These are phyloP conservation scores for Tolypocladium guangdongense DNA, from an alignment of 2,329 filamentous ascomycete genomes.

Conservation along the genomic window DNA sequence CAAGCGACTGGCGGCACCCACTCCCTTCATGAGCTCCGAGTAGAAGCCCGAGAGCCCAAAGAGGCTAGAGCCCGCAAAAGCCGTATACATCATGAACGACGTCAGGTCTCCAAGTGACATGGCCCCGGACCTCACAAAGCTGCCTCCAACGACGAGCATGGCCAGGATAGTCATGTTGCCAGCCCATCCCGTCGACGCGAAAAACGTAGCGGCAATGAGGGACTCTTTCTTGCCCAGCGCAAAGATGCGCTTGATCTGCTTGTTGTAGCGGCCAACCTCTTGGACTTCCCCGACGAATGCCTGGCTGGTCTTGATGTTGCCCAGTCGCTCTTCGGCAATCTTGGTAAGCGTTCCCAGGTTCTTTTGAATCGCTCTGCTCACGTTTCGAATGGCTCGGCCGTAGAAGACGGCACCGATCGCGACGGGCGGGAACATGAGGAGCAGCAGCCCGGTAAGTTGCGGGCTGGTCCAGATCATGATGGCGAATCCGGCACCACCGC, in stretches of 20 bases:
- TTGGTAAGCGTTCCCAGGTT: constrained; percentile 89
- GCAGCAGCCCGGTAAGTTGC: constrained; percentile 76
- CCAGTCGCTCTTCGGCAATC: constrained; percentile 94
- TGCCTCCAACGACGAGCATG: constrained; percentile 80
- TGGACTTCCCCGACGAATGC: constrained; percentile 90
- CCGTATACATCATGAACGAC: constrained; percentile 97
- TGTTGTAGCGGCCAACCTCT: constrained; percentile 85
- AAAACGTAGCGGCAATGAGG: constrained; percentile 82
- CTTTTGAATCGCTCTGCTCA: constrained; percentile 88
- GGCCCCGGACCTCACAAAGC: constrained; percentile 74
- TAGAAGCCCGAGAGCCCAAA: constrained; percentile 95
- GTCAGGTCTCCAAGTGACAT: constrained; percentile 90
- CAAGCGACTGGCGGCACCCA: constrained; percentile 87
- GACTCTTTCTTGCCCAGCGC: constrained; percentile 78
- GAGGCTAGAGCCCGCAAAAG: constrained; percentile 72
- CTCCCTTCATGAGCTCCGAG: constrained; percentile 97
- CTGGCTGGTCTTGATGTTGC: constrained; percentile 93
- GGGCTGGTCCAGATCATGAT: constrained; percentile 96
- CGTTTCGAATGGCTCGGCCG: constrained; percentile 74
- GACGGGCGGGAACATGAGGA: constrained; percentile 81
- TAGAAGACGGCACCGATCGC: constrained; percentile 88
- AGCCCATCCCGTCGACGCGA: constrained; percentile 74
- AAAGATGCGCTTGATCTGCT: constrained; percentile 86
- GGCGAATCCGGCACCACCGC: constrained; percentile 76
- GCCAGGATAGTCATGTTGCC: constrained; percentile 95